Conservation (phyloP, 2,329 filamentous ascomycete species). For the Sphaerostilbella broomeana region DNA sequence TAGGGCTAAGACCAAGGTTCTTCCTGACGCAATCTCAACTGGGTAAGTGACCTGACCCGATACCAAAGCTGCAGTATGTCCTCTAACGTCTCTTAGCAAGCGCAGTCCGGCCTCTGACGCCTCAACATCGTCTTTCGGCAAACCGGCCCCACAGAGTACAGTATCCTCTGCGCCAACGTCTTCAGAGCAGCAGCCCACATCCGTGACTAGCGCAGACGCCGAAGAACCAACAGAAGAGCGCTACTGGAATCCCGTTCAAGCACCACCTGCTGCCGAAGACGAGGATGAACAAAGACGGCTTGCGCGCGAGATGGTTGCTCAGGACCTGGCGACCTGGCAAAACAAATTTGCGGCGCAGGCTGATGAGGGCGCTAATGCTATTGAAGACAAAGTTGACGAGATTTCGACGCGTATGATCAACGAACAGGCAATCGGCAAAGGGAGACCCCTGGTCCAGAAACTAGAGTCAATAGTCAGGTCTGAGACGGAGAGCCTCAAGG, state of each 20-base stretch:
- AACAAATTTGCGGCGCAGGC: conserved; percentile 79
- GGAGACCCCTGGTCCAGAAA: conserved; percentile 58
- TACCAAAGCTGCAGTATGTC: not conserved
- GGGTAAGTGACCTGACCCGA: conserved; percentile 1
- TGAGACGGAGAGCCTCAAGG: conserved; percentile 60
- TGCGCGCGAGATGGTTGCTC: conserved; percentile 60
- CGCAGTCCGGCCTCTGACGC: conserved; percentile 17
- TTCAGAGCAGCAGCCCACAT: conserved; percentile 14
- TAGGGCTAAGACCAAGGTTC: conserved; percentile 29
- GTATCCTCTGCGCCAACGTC: conserved; percentile 26
- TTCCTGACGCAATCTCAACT: conserved; percentile 13
- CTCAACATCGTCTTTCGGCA: conserved; percentile 29
- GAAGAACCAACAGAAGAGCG: conserved; percentile 19
- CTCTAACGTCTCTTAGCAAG: conserved; percentile 14
- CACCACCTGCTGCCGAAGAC: conserved; percentile 39
- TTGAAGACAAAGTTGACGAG: conserved; percentile 62
- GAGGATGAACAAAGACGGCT: conserved; percentile 51
- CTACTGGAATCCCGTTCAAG: conserved; percentile 31
- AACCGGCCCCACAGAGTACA: conserved; percentile 27
- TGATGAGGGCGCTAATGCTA: conserved; percentile 68
- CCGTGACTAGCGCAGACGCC: conserved; percentile 22
- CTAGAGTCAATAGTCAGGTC: conserved; percentile 61
- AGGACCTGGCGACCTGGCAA: conserved; percentile 81
- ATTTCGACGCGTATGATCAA: conserved; percentile 50
- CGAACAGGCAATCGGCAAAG: conserved; percentile 58